phyloP scores from a whole-genome alignment of 345 rosid genomes.

The Eucalyptus coolabah region DNA sequence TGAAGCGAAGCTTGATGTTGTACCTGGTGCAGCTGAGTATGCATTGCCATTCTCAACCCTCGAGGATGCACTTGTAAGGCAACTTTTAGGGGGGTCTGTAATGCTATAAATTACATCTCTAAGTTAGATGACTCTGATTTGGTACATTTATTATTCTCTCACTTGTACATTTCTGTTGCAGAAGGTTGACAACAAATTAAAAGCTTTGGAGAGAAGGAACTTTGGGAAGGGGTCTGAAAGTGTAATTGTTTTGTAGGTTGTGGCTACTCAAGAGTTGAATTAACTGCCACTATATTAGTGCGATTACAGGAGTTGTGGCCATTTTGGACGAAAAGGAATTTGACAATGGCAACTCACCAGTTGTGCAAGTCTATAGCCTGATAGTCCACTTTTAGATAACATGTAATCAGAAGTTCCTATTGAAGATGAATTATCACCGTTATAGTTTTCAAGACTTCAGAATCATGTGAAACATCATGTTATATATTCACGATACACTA shows the following conservation, averaged over 20 bases:
- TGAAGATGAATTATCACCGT: background rate
- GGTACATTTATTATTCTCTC: background rate
- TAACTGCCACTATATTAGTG: constrained; percentile 81
- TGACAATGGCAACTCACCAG: background rate
- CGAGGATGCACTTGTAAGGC: constrained; percentile 77
- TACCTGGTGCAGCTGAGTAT: constrained; percentile 81
- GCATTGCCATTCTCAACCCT: constrained; percentile 82
- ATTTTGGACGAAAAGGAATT: background rate
- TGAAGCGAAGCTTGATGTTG: constrained; percentile 69
- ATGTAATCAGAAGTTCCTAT: background rate
- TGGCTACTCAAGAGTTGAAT: constrained; percentile 87
- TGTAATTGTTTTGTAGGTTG: constrained; percentile 73
- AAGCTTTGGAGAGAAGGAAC: constrained; percentile 52
- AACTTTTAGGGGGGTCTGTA: background rate
- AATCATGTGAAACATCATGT: background rate
- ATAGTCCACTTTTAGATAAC: background rate
- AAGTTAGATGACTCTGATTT: background rate
- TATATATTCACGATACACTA: background rate
- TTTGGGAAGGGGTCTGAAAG: constrained; percentile 40
- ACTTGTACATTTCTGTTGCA: constrained; percentile 14
- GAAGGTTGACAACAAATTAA: constrained; percentile 57
- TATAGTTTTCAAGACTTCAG: background rate
- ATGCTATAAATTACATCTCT: background rate
- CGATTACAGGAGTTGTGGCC: constrained; percentile 39
- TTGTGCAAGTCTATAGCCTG: background rate